A percentile compares a stretch with the other conserved stretches of the same genome.
Evolutionary conservation across 108 stramenopile genomes (phyloP).

Genomic region (Cyclostephanos invisitatus): DNA sequence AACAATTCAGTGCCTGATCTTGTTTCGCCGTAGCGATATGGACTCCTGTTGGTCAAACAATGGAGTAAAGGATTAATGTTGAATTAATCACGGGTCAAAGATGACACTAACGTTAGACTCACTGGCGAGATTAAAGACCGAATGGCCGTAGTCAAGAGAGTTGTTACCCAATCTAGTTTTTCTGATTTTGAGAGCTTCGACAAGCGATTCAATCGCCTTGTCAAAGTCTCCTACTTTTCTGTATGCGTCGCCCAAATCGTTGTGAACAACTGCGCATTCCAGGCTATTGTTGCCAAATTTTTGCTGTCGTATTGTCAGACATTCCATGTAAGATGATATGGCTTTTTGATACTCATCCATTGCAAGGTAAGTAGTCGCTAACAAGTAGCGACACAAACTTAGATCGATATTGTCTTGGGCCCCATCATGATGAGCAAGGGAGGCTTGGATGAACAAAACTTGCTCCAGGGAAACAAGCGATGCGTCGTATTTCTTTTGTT

Average conservation of each 20-base stretch:
- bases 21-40: slow-evolving; percentile 40
- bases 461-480: slow-evolving; percentile 48
- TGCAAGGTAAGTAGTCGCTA: slow-evolving; percentile 44
- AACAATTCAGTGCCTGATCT: slow-evolving; percentile 36
- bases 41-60: slow-evolving; percentile 15
- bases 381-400: slow-evolving; percentile 27
- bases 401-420: slow-evolving; percentile 24
- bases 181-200: slow-evolving; percentile 51
- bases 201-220: slow-evolving; percentile 51
- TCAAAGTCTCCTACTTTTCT: slow-evolving; percentile 38
- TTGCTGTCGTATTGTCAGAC: slow-evolving; percentile 22
- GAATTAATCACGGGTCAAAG: neutral
- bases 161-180: slow-evolving; percentile 53
- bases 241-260: slow-evolving; percentile 45
- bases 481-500: slow-evolving; percentile 31
- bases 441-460: slow-evolving; percentile 34
- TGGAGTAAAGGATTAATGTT: neutral
- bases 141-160: slow-evolving; percentile 42
- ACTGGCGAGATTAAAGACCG: slow-evolving; percentile 38
- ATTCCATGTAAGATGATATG: slow-evolving; percentile 23
- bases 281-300: slow-evolving; percentile 37
- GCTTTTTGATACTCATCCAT: slow-evolving; percentile 33
- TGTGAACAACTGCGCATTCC: slow-evolving; percentile 44
- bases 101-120: neutral
- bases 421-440: slow-evolving; percentile 8